Evolutionary conservation across 2,329 filamentous ascomycete genomes (phyloP).

Genomic region (Harringtonia lauricola): DNA sequence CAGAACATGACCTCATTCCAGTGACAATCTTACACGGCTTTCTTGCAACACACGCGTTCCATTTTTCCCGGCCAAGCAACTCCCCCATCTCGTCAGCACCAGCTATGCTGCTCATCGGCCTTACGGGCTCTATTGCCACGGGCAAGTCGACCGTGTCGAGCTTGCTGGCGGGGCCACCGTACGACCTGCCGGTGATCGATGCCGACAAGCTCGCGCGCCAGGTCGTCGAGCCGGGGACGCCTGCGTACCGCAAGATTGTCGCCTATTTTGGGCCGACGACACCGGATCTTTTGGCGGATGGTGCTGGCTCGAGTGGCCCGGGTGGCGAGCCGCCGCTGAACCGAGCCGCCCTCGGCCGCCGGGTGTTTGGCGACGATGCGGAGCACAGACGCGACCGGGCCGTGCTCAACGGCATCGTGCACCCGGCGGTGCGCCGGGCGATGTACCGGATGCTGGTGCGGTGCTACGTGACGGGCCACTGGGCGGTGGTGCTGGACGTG

Average conservation of each 20-base stretch:
- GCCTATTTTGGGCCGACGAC: constrained; percentile 71
- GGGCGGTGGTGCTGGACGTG: constrained; percentile 88
- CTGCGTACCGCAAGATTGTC: constrained; percentile 74
- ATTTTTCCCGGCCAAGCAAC: too few species aligned
- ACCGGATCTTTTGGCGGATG: constrained; percentile 68
- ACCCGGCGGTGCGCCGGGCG: constrained; percentile 75
- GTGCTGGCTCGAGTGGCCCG: background rate
- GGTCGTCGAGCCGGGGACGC: constrained; percentile 86
- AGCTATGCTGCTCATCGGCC: constrained; percentile 85
- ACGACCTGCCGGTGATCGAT: constrained; percentile 84
- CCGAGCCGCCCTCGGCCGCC: constrained; percentile 68
- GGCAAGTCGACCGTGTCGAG: constrained; percentile 93
- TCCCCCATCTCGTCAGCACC: background rate
- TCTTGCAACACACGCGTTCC: too few species aligned
- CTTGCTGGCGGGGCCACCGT: constrained; percentile 67
- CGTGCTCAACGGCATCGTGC: constrained; percentile 80
- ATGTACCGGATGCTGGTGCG: constrained; percentile 67
- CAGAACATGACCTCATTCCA: too few species aligned
- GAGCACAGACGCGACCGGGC: constrained; percentile 60
- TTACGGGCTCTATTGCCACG: constrained; percentile 95
- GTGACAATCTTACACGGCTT: too few species aligned
- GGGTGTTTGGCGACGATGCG: constrained; percentile 74
- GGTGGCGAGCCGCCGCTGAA: constrained; percentile 60
- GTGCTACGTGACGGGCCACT: constrained; percentile 63
- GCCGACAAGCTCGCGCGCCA: constrained; percentile 86